Evolutionary conservation across 225 moss, liverwort and hornwort species (phyloP).

Genomic region (Straminergon stramineum): DNA sequence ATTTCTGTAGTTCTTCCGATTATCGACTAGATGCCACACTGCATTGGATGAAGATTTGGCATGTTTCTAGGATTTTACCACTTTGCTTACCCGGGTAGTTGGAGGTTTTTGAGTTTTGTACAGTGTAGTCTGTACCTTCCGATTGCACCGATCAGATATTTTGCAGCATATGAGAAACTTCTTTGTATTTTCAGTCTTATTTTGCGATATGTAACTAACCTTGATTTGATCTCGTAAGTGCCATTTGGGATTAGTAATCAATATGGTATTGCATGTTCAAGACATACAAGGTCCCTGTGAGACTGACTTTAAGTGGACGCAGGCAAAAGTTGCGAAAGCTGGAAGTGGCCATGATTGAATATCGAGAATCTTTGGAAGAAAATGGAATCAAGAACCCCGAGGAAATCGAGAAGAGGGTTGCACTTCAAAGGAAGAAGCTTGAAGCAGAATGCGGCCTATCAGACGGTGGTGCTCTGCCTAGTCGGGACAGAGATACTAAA

Average conservation of each 20-base stretch:
- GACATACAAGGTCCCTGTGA: neutral
- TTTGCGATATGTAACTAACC: neutral
- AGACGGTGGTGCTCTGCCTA: constrained; percentile 50
- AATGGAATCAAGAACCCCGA: constrained; percentile 75
- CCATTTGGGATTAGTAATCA: neutral
- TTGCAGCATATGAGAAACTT: neutral
- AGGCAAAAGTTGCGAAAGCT: constrained; percentile 98
- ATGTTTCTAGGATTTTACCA: neutral
- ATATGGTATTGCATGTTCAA: neutral
- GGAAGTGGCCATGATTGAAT: constrained; percentile 93
- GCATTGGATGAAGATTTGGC: neutral
- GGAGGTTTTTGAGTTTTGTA: neutral
- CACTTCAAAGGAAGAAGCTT: constrained; percentile 69
- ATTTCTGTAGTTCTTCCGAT: neutral
- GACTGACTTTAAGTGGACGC: neutral
- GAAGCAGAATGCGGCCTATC: constrained; percentile 78
- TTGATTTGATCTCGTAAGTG: neutral
- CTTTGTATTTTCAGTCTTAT: neutral
- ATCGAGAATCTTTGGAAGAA: constrained; percentile 93
- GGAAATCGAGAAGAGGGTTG: constrained; percentile 86
- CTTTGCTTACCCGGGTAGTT: neutral
- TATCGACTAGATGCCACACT: neutral
- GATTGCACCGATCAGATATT: neutral
- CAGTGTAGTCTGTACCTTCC: neutral
- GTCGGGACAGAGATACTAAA: constrained; percentile 65